Base-by-base conservation (phyloP, 768 basidiomycete genomes). In the Astraeus odoratus region DNA sequence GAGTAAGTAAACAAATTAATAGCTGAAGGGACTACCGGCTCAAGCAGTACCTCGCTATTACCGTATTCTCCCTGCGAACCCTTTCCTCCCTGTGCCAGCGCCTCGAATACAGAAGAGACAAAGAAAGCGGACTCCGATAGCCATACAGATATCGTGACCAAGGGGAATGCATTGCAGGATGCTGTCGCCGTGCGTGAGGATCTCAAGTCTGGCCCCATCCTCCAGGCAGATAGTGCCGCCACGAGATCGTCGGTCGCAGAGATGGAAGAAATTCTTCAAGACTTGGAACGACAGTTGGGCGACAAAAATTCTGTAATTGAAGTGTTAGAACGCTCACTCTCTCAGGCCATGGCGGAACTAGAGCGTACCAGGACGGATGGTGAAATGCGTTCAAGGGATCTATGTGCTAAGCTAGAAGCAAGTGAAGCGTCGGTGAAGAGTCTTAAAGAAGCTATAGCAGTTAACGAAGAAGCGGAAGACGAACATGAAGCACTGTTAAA, bases 391-490 rank as follows among this genome's bases (percentile, higher is more conserved):
- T 37, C 72, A 15, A 52, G 52, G 12, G 75, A 76, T 48, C 51
- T 72, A 10, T 71, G 73, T 43, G 64, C 65, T 19, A 69, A 72
- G 49, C 52, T 79, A 18, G 68, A 72, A 15, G 71, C 69, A 27
- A 69, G 64, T 37, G 70, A 74, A 19, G 57, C 60, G 4, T 66
- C 76, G 25, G 58, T 76, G 22, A 61, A 64, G 40, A 70, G 67
- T 34, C 59, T 90, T 30, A 76, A 79, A 52, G 69, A 73, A 25
- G 71, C 73, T 9, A 58, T 83, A 18, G 71, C 71, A 29, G 69
- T 67, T 10, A 76, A 81, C 49, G 76, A 77, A 44, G 69, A 66
- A 4, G 65, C 65, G 25, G 72, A 74, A 51, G 69, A 65, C 35
- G 72, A 83, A 53, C 75, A 66, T 35, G 68, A 75, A 31, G 68